Percentiles rank a stretch among this genome's conserved stretches.
These are phyloP conservation scores for Oidium heveae DNA, from an alignment of 2,329 filamentous ascomycete species.

Conservation along the genomic window DNA sequence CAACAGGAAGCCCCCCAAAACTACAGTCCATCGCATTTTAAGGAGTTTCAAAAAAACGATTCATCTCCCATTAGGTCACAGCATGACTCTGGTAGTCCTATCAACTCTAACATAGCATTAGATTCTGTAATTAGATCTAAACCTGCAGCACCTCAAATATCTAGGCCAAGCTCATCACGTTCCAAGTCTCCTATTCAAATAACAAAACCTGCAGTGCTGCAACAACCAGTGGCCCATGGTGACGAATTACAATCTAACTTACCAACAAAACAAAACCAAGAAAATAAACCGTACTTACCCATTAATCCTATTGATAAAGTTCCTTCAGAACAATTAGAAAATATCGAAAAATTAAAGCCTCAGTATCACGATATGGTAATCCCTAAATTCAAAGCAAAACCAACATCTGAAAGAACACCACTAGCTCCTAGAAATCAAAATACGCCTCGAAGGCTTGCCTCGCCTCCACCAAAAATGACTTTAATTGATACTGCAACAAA, in stretches of 20 bases:
- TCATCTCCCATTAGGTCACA: slow-evolving; percentile 13
- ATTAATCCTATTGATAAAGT: slow-evolving; percentile 25
- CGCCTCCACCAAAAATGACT: slow-evolving; percentile 84
- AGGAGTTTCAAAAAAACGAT: slow-evolving; percentile 13
- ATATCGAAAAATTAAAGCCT: slow-evolving; percentile 23
- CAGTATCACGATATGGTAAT: slow-evolving; percentile 24
- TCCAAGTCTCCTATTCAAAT: slow-evolving; percentile 17
- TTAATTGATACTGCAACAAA: slow-evolving; percentile 78
- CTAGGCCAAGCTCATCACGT: slow-evolving; percentile 15
- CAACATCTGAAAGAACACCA: slow-evolving; percentile 30
- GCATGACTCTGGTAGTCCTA: slow-evolving; percentile 28
- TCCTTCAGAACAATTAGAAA: slow-evolving; percentile 9
- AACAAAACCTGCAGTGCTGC: slow-evolving; percentile 19
- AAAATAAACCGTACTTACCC: slow-evolving; percentile 53
- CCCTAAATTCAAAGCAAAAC: slow-evolving; percentile 14
- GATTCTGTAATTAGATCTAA: slow-evolving; percentile 10
- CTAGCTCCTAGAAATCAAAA: slow-evolving; percentile 29
- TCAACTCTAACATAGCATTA: slow-evolving; percentile 18
- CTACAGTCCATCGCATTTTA: slow-evolving; percentile 8
- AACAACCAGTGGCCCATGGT: slow-evolving; percentile 11
- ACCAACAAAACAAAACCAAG: slow-evolving; percentile 38
- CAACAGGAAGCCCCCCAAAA: slow-evolving; percentile 7
- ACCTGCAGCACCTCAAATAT: slow-evolving; percentile 11
- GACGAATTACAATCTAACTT: slow-evolving; percentile 29
- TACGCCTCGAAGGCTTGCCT: slow-evolving; percentile 56